Conservation (phyloP, 2,329 filamentous ascomycete species). For the Cytospora leucostoma region DNA sequence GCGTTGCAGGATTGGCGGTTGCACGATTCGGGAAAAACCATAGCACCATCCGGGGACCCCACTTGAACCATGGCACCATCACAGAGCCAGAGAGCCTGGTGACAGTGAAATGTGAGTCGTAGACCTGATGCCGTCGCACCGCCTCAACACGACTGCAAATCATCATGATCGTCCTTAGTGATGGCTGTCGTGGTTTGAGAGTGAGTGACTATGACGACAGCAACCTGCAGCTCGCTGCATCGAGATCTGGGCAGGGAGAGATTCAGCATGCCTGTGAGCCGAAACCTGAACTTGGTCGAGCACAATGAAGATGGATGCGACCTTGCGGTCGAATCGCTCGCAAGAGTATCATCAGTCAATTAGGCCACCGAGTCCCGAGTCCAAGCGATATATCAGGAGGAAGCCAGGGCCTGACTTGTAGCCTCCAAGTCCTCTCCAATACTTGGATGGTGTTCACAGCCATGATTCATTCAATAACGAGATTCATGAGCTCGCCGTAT, state of each 20-base stretch:
- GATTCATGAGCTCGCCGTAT: conserved; percentile 16
- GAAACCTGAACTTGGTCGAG: background rate
- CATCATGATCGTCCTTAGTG: background rate
- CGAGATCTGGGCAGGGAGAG: background rate
- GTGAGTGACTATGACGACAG: conserved; percentile 3
- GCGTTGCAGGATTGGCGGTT: conserved; percentile 25
- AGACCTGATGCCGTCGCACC: conserved; percentile 3
- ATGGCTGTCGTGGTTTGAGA: background rate
- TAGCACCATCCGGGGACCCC: conserved; percentile 12
- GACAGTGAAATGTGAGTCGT: conserved; percentile 9
- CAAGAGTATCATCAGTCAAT: background rate
- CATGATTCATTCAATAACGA: conserved; percentile 10
- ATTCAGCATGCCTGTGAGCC: background rate
- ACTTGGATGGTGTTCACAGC: background rate
- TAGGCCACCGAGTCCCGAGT: background rate
- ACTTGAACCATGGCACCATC: conserved; percentile 22
- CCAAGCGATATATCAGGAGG: background rate
- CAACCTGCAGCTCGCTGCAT: background rate
- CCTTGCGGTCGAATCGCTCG: background rate
- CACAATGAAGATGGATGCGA: background rate
- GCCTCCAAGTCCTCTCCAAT: background rate
- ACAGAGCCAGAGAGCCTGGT: conserved; percentile 19
- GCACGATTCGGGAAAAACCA: conserved; percentile 20
- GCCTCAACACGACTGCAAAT: conserved; percentile 2
- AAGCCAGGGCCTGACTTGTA: background rate